Conservation (phyloP, 78 protist species). For the Polysphondylium violaceum region DNA sequence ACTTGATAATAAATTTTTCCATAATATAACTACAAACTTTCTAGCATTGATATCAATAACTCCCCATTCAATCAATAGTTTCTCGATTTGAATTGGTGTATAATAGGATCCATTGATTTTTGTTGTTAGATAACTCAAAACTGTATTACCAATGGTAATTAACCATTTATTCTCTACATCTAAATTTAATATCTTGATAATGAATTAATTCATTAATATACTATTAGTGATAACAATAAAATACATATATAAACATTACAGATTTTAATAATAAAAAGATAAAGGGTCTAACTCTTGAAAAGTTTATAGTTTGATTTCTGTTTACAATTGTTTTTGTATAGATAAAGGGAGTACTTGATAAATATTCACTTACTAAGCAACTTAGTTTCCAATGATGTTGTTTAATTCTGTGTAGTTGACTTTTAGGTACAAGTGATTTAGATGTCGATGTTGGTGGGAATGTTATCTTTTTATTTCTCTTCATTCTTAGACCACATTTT, state of each 20-base stretch:
- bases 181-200: neutral
- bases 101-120: neutral
- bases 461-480: neutral
- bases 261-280: conserved; percentile 24
- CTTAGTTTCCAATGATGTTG: conserved; percentile 36
- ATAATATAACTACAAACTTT: conserved; percentile 26
- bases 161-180: conserved; percentile 33
- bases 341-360: neutral
- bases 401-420: neutral
- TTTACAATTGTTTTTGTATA: conserved; percentile 18
- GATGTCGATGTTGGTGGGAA: neutral
- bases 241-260: too few species aligned
- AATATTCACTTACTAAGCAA: neutral
- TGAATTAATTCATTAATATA: neutral
- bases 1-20: conserved; percentile 9
- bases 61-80: conserved; percentile 9
- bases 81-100: conserved; percentile 11
- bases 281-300: conserved; percentile 41
- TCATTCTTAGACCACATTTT: neutral
- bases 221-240: neutral
- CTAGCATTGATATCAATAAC: neutral
- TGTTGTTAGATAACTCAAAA: neutral
- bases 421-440: neutral
- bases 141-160: conserved; percentile 1
- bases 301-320: neutral